Base-by-base conservation (phyloP, 2,329 filamentous ascomycete species). In the Aspergillus calidoustus region DNA sequence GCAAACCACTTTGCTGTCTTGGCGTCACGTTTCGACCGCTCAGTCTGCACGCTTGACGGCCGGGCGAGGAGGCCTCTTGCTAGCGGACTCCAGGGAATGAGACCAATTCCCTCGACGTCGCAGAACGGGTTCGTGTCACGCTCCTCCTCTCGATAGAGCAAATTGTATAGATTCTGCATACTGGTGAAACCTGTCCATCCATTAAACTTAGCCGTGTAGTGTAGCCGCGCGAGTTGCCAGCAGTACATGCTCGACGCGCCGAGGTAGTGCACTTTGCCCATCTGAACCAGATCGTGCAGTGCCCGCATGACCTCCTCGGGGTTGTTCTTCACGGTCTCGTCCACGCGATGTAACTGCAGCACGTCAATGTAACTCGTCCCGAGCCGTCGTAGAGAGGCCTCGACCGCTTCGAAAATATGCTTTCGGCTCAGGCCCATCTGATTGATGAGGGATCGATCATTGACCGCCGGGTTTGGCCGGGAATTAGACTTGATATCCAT, bases 261-360 rank as follows among this genome's bases (percentile, higher is more conserved):
- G 19, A 86, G 81, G 67, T 86, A 86, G 13, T 82, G 76, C 5
- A 86, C 85, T 71, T 84, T 85, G 1, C 86, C 86, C 28, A 77
- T 82, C 55, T 83, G 76, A 0, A 88, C 79, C 0, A 89, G 79
- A 51, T 88, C 86, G 61, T 89, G 82, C 11, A 87, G 72, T 6
- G 84, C 84, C 61, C 81, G 80, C 86, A 88, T 88, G 22, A 86
- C 87, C 73, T 88, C 86, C 64, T 87, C 85, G 5, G 81, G 72
- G 0, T 84, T 82, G 6, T 82, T 84, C 0, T 9, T 41, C 3
- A 54, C 54, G 2, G 79, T 78, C 2, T 78, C 77, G 66, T 89
- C 86, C 13, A 87, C 79, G 1, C 86, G 81, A 68, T 89, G 87
- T 50, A 89, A 84, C 71, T 88, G 85, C 3, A 88, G 78, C 17